A percentile compares a stretch with the other conserved stretches of the same genome.
phyloP scores from a whole-genome alignment of 192 early-diverging fungal genomes.

The Dissophora globulifera region DNA sequence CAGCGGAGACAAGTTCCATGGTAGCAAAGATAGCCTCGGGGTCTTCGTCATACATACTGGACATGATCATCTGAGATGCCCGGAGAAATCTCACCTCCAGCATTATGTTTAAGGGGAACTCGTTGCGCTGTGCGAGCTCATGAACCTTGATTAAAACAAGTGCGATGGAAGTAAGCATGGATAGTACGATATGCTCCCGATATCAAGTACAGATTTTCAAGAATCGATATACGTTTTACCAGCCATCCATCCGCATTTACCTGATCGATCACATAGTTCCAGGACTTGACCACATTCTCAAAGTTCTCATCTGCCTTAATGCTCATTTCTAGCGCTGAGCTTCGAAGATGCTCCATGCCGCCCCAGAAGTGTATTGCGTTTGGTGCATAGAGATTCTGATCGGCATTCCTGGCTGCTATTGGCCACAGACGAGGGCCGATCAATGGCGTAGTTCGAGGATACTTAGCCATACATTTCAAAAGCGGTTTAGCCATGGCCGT shows the following conservation, averaged over 20 bases:
- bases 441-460: slow-evolving; percentile 29
- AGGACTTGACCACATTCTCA: slow-evolving; percentile 24
- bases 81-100: slow-evolving; percentile 45
- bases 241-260: background rate
- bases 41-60: slow-evolving; percentile 43
- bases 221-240: no score
- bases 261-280: slow-evolving; percentile 15
- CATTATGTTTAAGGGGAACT: slow-evolving; percentile 36
- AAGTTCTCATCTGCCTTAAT: slow-evolving; percentile 45
- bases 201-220: no score
- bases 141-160: no score
- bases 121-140: slow-evolving; percentile 16
- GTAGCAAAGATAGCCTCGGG: slow-evolving; percentile 40
- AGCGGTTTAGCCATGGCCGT: no score
- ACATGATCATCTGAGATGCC: slow-evolving; percentile 19
- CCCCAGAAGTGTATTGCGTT: slow-evolving; percentile 51
- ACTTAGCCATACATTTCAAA: slow-evolving; percentile 2
- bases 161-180: no score
- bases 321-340: slow-evolving; percentile 30
- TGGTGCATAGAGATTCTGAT: slow-evolving; percentile 21
- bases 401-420: background rate
- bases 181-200: no score
- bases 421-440: slow-evolving; percentile 12
- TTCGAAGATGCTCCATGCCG: slow-evolving; percentile 30
- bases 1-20: slow-evolving; percentile 27